A percentile compares a stretch with the other conserved stretches of the same genome.
Evolutionary conservation across 352 stramenopile species (phyloP).

Genomic region (Elongisporangium undulatum): DNA sequence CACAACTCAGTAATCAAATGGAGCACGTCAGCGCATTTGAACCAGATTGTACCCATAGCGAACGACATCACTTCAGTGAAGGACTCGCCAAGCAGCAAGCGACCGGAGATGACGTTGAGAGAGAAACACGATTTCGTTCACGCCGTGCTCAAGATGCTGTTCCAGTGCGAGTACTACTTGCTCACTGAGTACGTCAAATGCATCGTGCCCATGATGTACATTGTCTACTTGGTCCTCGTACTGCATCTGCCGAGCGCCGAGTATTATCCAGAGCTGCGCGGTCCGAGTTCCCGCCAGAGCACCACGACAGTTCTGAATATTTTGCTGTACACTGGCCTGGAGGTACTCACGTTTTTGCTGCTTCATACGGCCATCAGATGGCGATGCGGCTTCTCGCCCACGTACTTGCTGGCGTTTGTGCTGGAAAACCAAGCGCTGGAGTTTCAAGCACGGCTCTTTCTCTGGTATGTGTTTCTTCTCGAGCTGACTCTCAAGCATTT

Average conservation of each 20-base stretch:
- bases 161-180: constrained; percentile 18
- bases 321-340: constrained; percentile 7
- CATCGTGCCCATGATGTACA: constrained; percentile 17
- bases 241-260: constrained; percentile 7
- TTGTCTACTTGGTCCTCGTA: constrained; percentile 10
- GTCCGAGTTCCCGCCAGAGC: constrained; percentile 4
- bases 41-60: too few relatives aligned
- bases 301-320: constrained; percentile 5
- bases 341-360: constrained; percentile 10
- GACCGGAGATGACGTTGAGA: too few relatives aligned
- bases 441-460: constrained; percentile 23
- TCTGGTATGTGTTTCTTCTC: constrained; percentile 21
- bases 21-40: too few relatives aligned
- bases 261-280: constrained; percentile 14
- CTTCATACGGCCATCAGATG: constrained; percentile 11
- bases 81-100: too few relatives aligned
- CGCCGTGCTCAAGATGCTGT: constrained; percentile 11
- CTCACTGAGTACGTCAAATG: constrained; percentile 21
- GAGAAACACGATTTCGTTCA: too few relatives aligned
- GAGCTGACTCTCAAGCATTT: constrained; percentile 27
- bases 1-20: too few relatives aligned
- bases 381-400: constrained; percentile 13
- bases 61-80: too few relatives aligned
- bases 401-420: constrained; percentile 19
- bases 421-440: constrained; percentile 22